Conservation (phyloP, 306 rosid species). For the Acacia acuminata region DNA sequence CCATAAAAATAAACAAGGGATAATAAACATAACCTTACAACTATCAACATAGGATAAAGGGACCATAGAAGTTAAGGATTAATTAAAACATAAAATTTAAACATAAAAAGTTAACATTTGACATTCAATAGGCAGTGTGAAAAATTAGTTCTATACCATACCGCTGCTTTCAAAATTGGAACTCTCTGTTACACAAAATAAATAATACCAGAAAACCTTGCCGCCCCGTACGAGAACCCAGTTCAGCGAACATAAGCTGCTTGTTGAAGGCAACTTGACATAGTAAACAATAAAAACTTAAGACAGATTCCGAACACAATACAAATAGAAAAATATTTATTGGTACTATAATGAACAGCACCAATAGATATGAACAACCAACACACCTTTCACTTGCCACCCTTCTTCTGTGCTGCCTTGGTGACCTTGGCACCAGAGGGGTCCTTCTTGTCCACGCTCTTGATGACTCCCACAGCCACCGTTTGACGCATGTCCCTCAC, state of each 20-base stretch:
- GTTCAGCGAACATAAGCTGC: constrained; percentile 43
- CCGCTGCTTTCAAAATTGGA: constrained; percentile 16
- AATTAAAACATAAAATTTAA: background rate
- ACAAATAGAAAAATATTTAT: constrained; percentile 29
- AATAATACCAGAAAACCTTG: constrained; percentile 4
- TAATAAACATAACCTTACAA: background rate
- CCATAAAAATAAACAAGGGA: background rate
- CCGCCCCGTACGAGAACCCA: constrained; percentile 74
- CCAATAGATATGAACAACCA: background rate
- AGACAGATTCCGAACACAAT: background rate
- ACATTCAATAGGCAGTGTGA: background rate
- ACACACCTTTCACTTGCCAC: constrained; percentile 53
- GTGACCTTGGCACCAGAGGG: constrained; percentile 65
- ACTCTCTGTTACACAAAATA: background rate
- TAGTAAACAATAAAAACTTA: background rate
- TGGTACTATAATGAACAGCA: background rate
- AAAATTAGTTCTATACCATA: constrained; percentile 17
- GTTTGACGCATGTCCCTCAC: constrained; percentile 97
- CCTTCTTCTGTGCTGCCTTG: constrained; percentile 69
- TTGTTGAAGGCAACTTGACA: constrained; percentile 41
- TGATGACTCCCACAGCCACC: constrained; percentile 91
- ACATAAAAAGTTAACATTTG: background rate
- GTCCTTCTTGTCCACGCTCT: constrained; percentile 91
- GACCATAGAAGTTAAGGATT: background rate
- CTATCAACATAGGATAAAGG: background rate